phyloP scores from a whole-genome alignment of 78 protist genomes.

The Guillardia theta region DNA sequence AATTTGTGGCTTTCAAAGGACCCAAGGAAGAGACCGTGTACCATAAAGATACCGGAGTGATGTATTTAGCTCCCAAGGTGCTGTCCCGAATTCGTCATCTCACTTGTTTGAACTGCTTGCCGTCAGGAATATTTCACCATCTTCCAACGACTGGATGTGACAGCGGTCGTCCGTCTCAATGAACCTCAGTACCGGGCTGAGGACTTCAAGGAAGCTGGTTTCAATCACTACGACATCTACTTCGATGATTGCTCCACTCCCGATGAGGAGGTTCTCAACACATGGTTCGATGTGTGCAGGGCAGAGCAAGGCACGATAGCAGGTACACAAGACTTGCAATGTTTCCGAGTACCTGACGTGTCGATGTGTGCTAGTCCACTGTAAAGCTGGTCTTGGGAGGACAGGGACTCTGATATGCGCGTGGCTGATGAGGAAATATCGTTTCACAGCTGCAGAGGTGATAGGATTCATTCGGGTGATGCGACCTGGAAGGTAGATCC shows the following conservation, averaged over 20 bases:
- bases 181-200: background rate
- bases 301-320: background rate
- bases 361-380: too few relatives aligned
- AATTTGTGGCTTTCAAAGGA: constrained; percentile 7
- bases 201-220: background rate
- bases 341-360: too few relatives aligned
- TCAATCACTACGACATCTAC: constrained; percentile 3
- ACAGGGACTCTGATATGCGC: background rate
- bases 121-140: background rate
- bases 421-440: constrained; percentile 3
- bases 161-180: background rate
- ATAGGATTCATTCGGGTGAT: background rate
- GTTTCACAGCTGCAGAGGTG: background rate
- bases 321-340: too few relatives aligned
- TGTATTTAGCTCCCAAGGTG: background rate
- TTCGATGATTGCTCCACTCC: constrained; percentile 6
- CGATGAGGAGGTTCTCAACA: background rate
- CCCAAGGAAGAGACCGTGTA: background rate
- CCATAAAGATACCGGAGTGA: background rate
- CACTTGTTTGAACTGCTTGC: background rate
- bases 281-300: background rate
- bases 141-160: background rate
- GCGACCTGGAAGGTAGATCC: background rate
- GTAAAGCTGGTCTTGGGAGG: background rate
- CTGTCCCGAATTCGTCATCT: background rate